These are phyloP conservation scores for Abrus precatorius DNA, from an alignment of 306 rosid genomes.

Conservation along the genomic window DNA sequence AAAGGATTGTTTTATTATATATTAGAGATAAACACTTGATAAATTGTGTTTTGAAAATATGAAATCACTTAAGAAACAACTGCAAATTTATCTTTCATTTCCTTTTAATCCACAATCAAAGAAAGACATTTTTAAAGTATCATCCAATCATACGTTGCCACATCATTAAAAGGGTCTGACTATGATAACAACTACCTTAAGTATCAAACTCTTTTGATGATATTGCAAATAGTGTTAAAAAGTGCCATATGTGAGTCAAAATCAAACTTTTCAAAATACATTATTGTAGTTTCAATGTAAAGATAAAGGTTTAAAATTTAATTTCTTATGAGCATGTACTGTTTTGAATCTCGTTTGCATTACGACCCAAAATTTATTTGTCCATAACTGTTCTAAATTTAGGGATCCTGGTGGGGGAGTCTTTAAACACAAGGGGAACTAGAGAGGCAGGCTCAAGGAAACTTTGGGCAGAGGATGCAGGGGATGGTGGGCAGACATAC, in stretches of 20 bases:
- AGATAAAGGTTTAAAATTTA: background rate
- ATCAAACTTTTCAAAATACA: background rate
- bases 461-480: background rate
- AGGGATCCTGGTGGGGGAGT: background rate
- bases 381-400: background rate
- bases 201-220: background rate
- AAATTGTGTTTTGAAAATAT: background rate
- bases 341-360: background rate
- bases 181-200: slow-evolving; percentile 7
- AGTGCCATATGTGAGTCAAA: background rate
- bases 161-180: background rate
- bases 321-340: background rate
- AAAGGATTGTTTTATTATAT: background rate
- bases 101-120: background rate
- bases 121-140: background rate
- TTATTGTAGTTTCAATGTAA: background rate
- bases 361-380: background rate
- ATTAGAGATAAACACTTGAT: slow-evolving; percentile 18
- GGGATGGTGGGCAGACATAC: background rate
- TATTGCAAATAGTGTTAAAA: background rate
- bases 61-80: background rate
- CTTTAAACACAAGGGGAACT: background rate
- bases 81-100: background rate
- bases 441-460: background rate
- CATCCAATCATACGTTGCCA: background rate